Conservation (phyloP, 495 filamentous ascomycete species). For the Aspergillus egyptiacus region DNA sequence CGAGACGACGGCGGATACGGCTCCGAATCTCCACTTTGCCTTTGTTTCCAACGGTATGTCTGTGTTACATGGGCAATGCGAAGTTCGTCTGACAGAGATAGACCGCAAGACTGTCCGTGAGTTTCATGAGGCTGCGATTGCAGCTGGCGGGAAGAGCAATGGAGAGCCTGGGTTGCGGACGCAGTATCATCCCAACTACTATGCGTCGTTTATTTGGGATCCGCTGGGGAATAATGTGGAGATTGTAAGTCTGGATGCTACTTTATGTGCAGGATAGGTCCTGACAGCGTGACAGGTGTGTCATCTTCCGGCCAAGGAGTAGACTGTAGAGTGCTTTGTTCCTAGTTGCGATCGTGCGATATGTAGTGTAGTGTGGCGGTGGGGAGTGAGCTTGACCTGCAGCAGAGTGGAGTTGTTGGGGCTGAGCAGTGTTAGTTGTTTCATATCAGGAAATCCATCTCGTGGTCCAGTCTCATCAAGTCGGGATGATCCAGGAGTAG, state of each 20-base stretch:
- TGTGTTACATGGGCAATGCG: not conserved
- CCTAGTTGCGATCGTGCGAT: too few species aligned
- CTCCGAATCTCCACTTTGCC: slow-evolving; percentile 18
- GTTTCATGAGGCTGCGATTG: slow-evolving; percentile 37
- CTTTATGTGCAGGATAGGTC: not conserved
- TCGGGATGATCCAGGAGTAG: too few species aligned
- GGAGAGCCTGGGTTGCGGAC: slow-evolving; percentile 41
- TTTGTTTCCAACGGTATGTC: slow-evolving; percentile 17
- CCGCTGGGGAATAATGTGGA: slow-evolving; percentile 49
- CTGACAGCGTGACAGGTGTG: slow-evolving; percentile 1
- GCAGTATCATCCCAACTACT: slow-evolving; percentile 38
- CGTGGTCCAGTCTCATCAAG: too few species aligned
- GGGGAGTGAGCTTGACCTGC: too few species aligned
- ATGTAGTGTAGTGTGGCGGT: too few species aligned
- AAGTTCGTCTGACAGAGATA: slow-evolving; percentile 1
- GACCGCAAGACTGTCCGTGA: slow-evolving; percentile 32
- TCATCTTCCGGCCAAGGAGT: slow-evolving; percentile 1
- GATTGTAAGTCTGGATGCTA: slow-evolving; percentile 24
- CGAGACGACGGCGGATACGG: slow-evolving; percentile 6
- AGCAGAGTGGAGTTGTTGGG: too few species aligned
- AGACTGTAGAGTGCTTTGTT: too few species aligned
- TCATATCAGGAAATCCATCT: too few species aligned
- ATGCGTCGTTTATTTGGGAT: slow-evolving; percentile 47
- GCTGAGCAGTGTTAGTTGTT: too few species aligned
- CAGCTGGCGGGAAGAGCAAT: slow-evolving; percentile 42